Conservation (phyloP, 2,329 filamentous ascomycete genomes). For the Fusarium nodosum region DNA sequence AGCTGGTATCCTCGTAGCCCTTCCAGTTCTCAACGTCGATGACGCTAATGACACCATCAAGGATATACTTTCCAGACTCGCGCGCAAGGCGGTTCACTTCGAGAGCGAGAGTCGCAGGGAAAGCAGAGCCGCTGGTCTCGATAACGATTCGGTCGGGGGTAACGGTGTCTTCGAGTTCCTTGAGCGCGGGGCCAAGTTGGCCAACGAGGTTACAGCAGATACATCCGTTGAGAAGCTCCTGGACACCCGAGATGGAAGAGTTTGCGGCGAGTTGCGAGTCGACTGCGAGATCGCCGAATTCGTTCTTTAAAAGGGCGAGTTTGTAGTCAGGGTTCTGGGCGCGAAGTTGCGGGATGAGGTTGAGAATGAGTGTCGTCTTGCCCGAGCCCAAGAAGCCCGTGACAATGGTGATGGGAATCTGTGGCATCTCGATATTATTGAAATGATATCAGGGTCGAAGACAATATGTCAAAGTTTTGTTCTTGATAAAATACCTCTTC, state of each 20-base stretch:
- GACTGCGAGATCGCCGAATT: slow-evolving; percentile 94
- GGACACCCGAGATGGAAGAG: slow-evolving; percentile 86
- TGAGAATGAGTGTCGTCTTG: slow-evolving; percentile 95
- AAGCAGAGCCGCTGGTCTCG: slow-evolving; percentile 91
- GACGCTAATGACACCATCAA: slow-evolving; percentile 91
- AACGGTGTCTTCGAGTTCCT: slow-evolving; percentile 72
- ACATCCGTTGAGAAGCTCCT: slow-evolving; percentile 94
- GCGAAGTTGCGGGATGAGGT: slow-evolving; percentile 89
- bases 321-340: slow-evolving; percentile 81
- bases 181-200: slow-evolving; percentile 84
- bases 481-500: slow-evolving; percentile 45
- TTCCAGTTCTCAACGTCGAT: slow-evolving; percentile 96
- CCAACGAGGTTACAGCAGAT: slow-evolving; percentile 99
- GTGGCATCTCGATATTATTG: slow-evolving; percentile 63
- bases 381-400: slow-evolving; percentile 97
- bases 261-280: slow-evolving; percentile 91
- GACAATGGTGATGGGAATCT: slow-evolving; percentile 92
- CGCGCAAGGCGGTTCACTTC: slow-evolving; percentile 85
- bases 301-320: slow-evolving; percentile 96
- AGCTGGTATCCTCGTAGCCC: slow-evolving; percentile 91
- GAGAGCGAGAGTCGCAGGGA: slow-evolving; percentile 89
- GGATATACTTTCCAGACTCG: slow-evolving; percentile 76
- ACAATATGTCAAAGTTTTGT: slow-evolving; percentile 9
- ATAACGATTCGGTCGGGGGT: slow-evolving; percentile 88
- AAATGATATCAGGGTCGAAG: not conserved